phyloP scores from a whole-genome alignment of 805 yeast genomes.

The Candida patagonica region DNA sequence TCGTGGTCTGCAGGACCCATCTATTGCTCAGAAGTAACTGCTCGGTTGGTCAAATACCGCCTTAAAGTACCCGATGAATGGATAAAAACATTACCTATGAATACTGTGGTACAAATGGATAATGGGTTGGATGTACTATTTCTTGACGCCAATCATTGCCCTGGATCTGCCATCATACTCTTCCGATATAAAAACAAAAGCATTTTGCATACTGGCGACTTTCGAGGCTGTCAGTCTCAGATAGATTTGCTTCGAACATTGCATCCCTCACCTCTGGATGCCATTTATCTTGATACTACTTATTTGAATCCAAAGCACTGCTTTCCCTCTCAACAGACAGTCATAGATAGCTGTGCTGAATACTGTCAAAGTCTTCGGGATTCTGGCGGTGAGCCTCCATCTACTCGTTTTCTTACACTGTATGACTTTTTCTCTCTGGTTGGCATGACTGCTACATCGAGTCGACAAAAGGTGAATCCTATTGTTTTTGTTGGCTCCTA shows the following conservation, averaged over 20 bases:
- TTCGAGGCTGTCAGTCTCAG: conserved; percentile 56
- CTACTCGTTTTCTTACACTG: conserved; percentile 10
- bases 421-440: conserved; percentile 13
- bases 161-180: conserved; percentile 81
- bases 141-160: conserved; percentile 91
- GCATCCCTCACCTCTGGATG: conserved; percentile 35
- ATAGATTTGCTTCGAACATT: conserved; percentile 31
- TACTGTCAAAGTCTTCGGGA: conserved; percentile 37
- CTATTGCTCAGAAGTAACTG: conserved; percentile 66
- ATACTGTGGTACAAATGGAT: conserved; percentile 36
- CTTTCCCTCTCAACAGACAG: conserved; percentile 70
- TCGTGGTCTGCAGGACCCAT: conserved; percentile 67
- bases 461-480: conserved; percentile 26
- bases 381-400: conserved; percentile 19
- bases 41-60: conserved; percentile 42
- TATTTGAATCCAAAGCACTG: conserved; percentile 65
- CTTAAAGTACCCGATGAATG: conserved; percentile 44
- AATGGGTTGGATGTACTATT: conserved; percentile 44
- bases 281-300: conserved; percentile 82
- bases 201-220: conserved; percentile 87
- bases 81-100: conserved; percentile 35
- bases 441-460: conserved; percentile 14
- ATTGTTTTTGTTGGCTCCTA: conserved; percentile 76
- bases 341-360: conserved; percentile 50
- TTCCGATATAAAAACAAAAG: conserved; percentile 39